These are phyloP conservation scores for Chlorophyllum brunneum DNA, from an alignment of 768 basidiomycete species.

Conservation along the genomic window DNA sequence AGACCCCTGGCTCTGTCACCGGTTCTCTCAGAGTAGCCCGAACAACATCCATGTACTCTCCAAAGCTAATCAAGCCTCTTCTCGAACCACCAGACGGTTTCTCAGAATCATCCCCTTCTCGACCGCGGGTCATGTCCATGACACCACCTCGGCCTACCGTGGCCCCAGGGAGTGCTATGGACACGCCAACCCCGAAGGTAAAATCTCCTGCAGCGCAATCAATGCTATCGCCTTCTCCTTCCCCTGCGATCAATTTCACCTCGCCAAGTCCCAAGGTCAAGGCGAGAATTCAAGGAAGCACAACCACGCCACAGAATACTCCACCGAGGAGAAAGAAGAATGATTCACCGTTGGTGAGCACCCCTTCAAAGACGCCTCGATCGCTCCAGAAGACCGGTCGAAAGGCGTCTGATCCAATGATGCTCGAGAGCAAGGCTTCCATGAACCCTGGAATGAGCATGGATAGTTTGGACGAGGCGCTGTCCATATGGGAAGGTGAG, in stretches of 20 bases:
- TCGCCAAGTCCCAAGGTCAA: slow-evolving; percentile 36
- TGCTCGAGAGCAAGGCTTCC: slow-evolving; percentile 21
- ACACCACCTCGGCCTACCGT: slow-evolving; percentile 30
- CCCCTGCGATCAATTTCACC: slow-evolving; percentile 35
- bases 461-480: slow-evolving; percentile 27
- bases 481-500: slow-evolving; percentile 34
- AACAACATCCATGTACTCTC: slow-evolving; percentile 24
- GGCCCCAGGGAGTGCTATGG: slow-evolving; percentile 9
- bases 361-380: slow-evolving; percentile 18
- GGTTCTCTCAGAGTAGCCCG: slow-evolving; percentile 22
- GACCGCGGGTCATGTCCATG: slow-evolving; percentile 42
- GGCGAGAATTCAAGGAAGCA: slow-evolving; percentile 15
- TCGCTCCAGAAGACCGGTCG: slow-evolving; percentile 6
- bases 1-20: slow-evolving; percentile 19
- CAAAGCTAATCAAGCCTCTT: slow-evolving; percentile 18
- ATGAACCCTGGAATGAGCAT: slow-evolving; percentile 24
- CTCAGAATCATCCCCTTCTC: slow-evolving; percentile 20
- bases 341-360: slow-evolving; percentile 13
- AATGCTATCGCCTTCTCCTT: slow-evolving; percentile 19
- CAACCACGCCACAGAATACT: slow-evolving; percentile 27
- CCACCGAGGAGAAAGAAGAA: slow-evolving; percentile 20
- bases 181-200: slow-evolving; percentile 20
- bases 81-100: slow-evolving; percentile 12
- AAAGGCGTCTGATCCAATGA: slow-evolving; percentile 12
- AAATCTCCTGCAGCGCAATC: slow-evolving; percentile 24